phyloP scores from a whole-genome alignment of 2,329 filamentous ascomycete species.

The Chalaropsis ovoidea region DNA sequence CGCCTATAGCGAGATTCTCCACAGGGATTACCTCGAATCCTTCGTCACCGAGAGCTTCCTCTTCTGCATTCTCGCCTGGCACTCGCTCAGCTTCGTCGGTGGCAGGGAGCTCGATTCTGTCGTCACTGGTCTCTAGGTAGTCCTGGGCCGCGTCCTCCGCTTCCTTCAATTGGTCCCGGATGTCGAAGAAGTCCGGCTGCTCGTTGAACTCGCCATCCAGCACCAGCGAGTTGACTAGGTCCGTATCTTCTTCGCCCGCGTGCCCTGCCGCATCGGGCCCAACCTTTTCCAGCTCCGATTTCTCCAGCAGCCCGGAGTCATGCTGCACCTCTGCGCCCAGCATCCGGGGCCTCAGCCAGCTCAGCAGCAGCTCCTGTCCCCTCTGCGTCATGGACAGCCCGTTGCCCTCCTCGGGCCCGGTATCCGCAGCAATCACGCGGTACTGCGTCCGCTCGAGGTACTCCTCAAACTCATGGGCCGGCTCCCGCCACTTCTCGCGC shows the following conservation, averaged over 20 bases:
- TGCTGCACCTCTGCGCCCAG: background rate
- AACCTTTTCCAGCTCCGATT: background rate
- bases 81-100: background rate
- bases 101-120: background rate
- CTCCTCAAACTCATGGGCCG: slow-evolving; percentile 15
- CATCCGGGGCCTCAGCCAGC: slow-evolving; percentile 12
- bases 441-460: background rate
- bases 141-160: background rate
- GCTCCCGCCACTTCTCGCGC: slow-evolving; percentile 28
- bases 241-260: background rate
- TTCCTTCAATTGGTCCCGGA: background rate
- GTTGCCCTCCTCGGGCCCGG: background rate
- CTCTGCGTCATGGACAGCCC: background rate
- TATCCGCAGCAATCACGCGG: background rate
- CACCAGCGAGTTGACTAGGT: background rate
- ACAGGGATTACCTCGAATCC: background rate
- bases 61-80: background rate
- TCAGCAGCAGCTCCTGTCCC: background rate
- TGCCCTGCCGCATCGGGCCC: background rate
- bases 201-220: background rate
- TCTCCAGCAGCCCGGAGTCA: slow-evolving; percentile 26
- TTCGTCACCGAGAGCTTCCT: background rate
- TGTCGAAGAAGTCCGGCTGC: background rate
- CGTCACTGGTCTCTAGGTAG: background rate
- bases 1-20: background rate